phyloP scores from a whole-genome alignment of 164 flowering plant species.

The Aristolochia californica region DNA sequence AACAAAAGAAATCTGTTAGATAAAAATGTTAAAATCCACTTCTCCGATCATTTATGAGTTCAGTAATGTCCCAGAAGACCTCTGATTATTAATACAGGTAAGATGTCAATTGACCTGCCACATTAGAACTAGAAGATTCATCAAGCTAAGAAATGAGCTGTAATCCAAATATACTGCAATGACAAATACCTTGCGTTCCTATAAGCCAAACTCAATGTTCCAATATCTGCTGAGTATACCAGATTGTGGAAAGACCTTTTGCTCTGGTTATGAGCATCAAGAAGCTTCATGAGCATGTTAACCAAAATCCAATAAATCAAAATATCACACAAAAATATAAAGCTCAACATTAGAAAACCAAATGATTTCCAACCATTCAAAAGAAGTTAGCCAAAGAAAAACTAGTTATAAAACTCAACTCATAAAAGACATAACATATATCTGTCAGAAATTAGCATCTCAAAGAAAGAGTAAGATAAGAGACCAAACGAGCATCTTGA shows the following conservation, averaged over 20 bases:
- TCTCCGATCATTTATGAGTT: too few relatives aligned
- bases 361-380: too few relatives aligned
- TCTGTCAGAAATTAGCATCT: constrained; percentile 15
- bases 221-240: background rate
- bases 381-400: constrained; percentile 4
- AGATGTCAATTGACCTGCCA: too few relatives aligned
- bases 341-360: background rate
- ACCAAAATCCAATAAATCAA: background rate
- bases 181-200: too few relatives aligned
- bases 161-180: too few relatives aligned
- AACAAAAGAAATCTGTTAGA: too few relatives aligned
- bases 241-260: background rate
- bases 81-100: too few relatives aligned
- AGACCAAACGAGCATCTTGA: too few relatives aligned
- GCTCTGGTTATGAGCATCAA: constrained; percentile 1
- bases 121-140: too few relatives aligned
- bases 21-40: too few relatives aligned
- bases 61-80: too few relatives aligned
- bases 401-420: background rate
- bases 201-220: background rate
- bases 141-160: too few relatives aligned
- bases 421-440: constrained; percentile 10
- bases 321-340: background rate
- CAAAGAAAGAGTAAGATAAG: background rate
- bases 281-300: background rate